phyloP scores from a whole-genome alignment of 345 rosid genomes.

The Noccaea bulbosa region DNA sequence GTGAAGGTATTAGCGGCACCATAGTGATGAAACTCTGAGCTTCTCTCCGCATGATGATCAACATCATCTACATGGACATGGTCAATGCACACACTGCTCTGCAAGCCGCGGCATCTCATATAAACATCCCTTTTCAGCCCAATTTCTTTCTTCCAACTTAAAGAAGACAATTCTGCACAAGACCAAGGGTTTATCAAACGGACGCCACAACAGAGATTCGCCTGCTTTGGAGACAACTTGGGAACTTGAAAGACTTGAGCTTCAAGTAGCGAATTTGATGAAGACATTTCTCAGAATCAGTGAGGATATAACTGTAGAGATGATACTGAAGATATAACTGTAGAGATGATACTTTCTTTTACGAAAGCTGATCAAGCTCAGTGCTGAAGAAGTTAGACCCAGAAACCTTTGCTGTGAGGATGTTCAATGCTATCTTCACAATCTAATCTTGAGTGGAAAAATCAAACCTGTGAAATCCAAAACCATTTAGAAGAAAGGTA shows the following conservation, averaged over 20 bases:
- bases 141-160: constrained; percentile 40
- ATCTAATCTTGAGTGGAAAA: constrained; percentile 16
- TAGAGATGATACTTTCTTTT: constrained; percentile 11
- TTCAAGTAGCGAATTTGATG: constrained; percentile 47
- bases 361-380: background rate
- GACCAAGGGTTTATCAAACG: constrained; percentile 31
- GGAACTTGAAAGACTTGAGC: constrained; percentile 40
- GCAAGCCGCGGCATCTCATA: constrained; percentile 45
- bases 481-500: background rate
- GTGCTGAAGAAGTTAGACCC: constrained; percentile 7
- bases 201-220: constrained; percentile 26
- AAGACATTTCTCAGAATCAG: constrained; percentile 51
- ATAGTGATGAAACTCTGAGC: constrained; percentile 40
- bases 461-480: constrained; percentile 17
- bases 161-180: constrained; percentile 29
- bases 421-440: constrained; percentile 1
- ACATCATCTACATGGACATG: constrained; percentile 45
- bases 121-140: constrained; percentile 32
- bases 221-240: constrained; percentile 38
- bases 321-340: background rate
- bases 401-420: background rate
- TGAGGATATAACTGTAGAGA: background rate
- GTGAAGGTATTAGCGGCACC: constrained; percentile 35
- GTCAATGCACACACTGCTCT: constrained; percentile 48
- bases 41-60: constrained; percentile 45